Conservation (phyloP, 1,284 basidiomycete species). For the Apiotrichum mycotoxinovorans region DNA sequence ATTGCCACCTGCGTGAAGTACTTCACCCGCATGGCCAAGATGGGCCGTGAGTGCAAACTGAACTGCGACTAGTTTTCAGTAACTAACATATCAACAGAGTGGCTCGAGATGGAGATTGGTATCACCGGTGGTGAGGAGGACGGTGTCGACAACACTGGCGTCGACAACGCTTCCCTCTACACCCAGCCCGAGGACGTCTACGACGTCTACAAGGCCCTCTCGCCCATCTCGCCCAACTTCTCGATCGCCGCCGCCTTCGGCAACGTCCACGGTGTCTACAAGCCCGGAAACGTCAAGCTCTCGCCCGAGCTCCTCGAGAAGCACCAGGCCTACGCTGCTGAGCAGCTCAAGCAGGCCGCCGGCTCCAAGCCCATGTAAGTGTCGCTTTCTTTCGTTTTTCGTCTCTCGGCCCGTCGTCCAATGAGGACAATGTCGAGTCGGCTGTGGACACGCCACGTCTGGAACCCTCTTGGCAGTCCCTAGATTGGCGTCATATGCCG, state of each 20-base stretch:
- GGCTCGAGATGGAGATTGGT: conserved; percentile 99
- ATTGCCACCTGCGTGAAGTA: conserved; percentile 91
- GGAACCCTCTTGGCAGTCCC: too few species aligned
- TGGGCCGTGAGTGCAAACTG: conserved; percentile 56
- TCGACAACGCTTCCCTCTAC: conserved; percentile 92
- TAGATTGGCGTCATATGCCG: too few species aligned
- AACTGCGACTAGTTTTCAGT: neutral
- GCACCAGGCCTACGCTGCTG: conserved; percentile 78
- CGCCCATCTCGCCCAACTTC: conserved; percentile 87
- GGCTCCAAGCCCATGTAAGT: conserved; percentile 66
- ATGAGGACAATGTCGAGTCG: neutral
- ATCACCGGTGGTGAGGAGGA: conserved; percentile 99
- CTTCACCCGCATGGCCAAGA: conserved; percentile 89
- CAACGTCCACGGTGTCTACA: conserved; percentile 95
- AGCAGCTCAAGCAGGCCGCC: conserved; percentile 63
- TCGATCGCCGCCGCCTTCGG: conserved; percentile 89
- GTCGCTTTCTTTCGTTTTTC: neutral
- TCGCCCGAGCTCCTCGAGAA: conserved; percentile 87
- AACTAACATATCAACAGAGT: conserved; percentile 52
- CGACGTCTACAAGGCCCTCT: conserved; percentile 83
- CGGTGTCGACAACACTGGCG: conserved; percentile 92
- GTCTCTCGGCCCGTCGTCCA: neutral
- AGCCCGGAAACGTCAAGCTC: conserved; percentile 88
- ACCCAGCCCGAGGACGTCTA: conserved; percentile 97
- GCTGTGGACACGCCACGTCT: too few species aligned